These are phyloP conservation scores for Telfairia occidentalis DNA, from an alignment of 331 rosid genomes.

Conservation along the genomic window DNA sequence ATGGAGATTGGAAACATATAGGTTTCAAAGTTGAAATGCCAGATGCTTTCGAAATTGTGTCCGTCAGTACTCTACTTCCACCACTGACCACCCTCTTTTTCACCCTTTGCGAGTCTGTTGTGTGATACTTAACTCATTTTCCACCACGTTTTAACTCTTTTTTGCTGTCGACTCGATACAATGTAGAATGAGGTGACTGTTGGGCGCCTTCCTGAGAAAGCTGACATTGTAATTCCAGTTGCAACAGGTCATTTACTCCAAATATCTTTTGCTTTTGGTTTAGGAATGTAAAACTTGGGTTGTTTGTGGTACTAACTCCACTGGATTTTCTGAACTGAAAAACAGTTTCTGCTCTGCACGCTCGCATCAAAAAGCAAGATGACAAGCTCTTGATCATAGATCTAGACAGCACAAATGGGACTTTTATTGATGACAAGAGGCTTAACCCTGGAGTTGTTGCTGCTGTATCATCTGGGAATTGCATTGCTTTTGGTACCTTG, in stretches of 20 bases:
- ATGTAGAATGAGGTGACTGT: constrained; percentile 56
- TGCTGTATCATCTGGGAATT: constrained; percentile 43
- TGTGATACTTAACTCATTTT: no score
- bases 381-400: constrained; percentile 64
- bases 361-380: constrained; percentile 52
- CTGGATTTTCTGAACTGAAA: not conserved
- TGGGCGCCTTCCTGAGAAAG: constrained; percentile 81
- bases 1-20: constrained; percentile 70
- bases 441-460: constrained; percentile 62
- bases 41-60: constrained; percentile 60
- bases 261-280: not conserved
- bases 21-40: constrained; percentile 77
- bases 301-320: not conserved
- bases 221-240: constrained; percentile 71
- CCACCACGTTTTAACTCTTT: not conserved
- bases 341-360: constrained; percentile 68
- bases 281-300: not conserved
- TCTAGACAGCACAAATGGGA: constrained; percentile 92
- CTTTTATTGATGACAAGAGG: constrained; percentile 59
- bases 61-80: constrained; percentile 43
- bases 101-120: not conserved
- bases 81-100: not conserved
- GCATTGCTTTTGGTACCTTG: constrained; percentile 57
- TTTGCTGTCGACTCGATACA: constrained; percentile 11
- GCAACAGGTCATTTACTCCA: constrained; percentile 52